A percentile compares a stretch with the other conserved stretches of the same genome.
Conservation (phyloP, 139 green algal species). For the Microglena sp. region DNA sequence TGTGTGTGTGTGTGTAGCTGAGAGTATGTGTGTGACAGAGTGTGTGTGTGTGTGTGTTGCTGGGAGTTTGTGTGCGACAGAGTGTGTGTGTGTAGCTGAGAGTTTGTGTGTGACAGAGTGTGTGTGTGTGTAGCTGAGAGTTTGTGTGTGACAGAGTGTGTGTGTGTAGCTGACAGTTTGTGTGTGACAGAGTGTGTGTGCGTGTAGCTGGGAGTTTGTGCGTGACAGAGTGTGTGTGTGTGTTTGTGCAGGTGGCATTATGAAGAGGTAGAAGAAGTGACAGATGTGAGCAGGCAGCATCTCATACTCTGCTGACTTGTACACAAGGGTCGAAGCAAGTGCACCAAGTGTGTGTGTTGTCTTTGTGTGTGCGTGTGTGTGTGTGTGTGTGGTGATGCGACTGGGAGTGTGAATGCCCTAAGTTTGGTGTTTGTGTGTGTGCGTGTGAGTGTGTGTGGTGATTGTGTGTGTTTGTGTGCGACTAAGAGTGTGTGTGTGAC, state of each 20-base stretch:
- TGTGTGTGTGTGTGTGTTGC: too few species aligned
- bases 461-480: too few species aligned
- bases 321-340: slow-evolving; percentile 23
- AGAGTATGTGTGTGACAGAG: too few species aligned
- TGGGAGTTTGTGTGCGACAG: too few species aligned
- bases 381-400: neutral
- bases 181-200: neutral
- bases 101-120: too few species aligned
- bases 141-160: neutral
- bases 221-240: too few species aligned
- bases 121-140: too few species aligned
- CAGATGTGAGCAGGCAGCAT: slow-evolving; percentile 70
- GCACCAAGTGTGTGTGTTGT: neutral
- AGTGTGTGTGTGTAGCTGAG: too few species aligned
- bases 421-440: neutral
- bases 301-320: slow-evolving; percentile 47
- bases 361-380: neutral
- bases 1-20: too few species aligned
- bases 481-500: too few species aligned
- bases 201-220: neutral
- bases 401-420: neutral
- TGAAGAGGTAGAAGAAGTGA: slow-evolving; percentile 90
- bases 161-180: neutral
- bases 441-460: neutral
- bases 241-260: too few species aligned